Conservation (phyloP, 2,329 filamentous ascomycete species). For the Aspergillus sp. region DNA sequence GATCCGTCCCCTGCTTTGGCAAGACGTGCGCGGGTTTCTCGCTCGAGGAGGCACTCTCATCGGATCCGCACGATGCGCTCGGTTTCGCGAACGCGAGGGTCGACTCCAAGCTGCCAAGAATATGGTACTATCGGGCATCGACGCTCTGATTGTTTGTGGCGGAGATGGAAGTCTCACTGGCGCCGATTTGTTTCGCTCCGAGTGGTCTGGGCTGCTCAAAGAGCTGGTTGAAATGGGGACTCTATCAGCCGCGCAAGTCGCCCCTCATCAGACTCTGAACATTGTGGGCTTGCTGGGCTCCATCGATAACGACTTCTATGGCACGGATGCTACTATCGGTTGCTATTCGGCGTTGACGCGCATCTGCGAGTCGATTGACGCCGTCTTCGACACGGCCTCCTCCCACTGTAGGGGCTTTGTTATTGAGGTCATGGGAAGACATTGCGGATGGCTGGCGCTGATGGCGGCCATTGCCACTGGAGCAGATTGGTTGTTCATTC, state of each 20-base stretch:
- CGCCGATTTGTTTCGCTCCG: conserved; percentile 85
- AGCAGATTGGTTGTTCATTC: conserved; percentile 94
- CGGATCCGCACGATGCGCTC: conserved; percentile 88
- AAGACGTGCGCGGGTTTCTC: conserved; percentile 90
- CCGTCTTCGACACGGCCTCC: conserved; percentile 87
- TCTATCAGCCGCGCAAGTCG: conserved; percentile 67
- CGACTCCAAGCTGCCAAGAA: conserved; percentile 87
- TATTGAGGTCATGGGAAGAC: conserved; percentile 96
- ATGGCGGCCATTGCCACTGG: conserved; percentile 95
- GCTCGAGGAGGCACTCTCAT: conserved; percentile 94
- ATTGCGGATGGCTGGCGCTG: conserved; percentile 95
- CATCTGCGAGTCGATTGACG: conserved; percentile 94
- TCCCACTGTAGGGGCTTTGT: conserved; percentile 97
- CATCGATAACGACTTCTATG: conserved; percentile 97
- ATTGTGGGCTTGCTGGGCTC: conserved; percentile 95
- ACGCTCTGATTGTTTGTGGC: conserved; percentile 93
- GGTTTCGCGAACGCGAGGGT: conserved; percentile 84
- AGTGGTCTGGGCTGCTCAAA: conserved; percentile 84
- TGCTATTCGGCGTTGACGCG: conserved; percentile 90
- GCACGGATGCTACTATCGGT: conserved; percentile 95
- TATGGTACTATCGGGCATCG: conserved; percentile 87
- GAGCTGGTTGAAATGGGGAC: conserved; percentile 77
- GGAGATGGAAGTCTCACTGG: conserved; percentile 95
- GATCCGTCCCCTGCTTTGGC: conserved; percentile 85
- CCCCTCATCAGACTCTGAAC: conserved; percentile 81